Conservation (phyloP, 805 yeast genomes). For the Kuraishia piskuri region DNA sequence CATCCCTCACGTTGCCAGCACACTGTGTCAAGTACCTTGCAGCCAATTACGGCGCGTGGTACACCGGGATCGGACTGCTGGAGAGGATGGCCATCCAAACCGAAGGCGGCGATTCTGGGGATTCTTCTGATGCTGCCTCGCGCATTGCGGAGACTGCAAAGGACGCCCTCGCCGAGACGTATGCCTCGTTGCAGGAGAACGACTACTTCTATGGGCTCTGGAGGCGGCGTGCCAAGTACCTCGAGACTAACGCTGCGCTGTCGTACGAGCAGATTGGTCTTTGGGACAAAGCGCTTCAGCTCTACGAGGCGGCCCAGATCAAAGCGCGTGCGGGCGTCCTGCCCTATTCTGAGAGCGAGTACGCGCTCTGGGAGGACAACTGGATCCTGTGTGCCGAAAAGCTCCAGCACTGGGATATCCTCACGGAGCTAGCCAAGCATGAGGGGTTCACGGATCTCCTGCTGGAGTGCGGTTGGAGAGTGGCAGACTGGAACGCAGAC, state of each 20-base stretch:
- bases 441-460: slow-evolving; percentile 94
- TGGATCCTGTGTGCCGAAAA: slow-evolving; percentile 98
- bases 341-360: slow-evolving; percentile 93
- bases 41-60: slow-evolving; percentile 83
- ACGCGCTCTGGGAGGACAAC: slow-evolving; percentile 95
- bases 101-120: slow-evolving; percentile 31
- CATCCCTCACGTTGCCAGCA: slow-evolving; percentile 79
- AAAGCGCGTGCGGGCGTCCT: slow-evolving; percentile 92
- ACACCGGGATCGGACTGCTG: slow-evolving; percentile 74
- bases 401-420: slow-evolving; percentile 94
- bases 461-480: slow-evolving; percentile 99
- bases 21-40: slow-evolving; percentile 87
- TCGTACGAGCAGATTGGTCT: slow-evolving; percentile 92
- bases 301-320: slow-evolving; percentile 94
- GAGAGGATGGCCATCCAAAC: slow-evolving; percentile 42
- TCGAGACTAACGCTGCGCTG: slow-evolving; percentile 86
- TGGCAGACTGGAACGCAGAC: slow-evolving; percentile 96
- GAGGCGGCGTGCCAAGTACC: slow-evolving; percentile 93
- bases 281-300: slow-evolving; percentile 89
- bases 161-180: slow-evolving; percentile 86
- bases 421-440: slow-evolving; percentile 93
- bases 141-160: slow-evolving; percentile 77
- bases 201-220: slow-evolving; percentile 97
- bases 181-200: slow-evolving; percentile 82
- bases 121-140: slow-evolving; percentile 51